A percentile compares a stretch with the other conserved stretches of the same genome.
These are phyloP conservation scores for Ustilago shanxiensis DNA, from an alignment of 1,284 basidiomycete genomes.

Conservation along the genomic window DNA sequence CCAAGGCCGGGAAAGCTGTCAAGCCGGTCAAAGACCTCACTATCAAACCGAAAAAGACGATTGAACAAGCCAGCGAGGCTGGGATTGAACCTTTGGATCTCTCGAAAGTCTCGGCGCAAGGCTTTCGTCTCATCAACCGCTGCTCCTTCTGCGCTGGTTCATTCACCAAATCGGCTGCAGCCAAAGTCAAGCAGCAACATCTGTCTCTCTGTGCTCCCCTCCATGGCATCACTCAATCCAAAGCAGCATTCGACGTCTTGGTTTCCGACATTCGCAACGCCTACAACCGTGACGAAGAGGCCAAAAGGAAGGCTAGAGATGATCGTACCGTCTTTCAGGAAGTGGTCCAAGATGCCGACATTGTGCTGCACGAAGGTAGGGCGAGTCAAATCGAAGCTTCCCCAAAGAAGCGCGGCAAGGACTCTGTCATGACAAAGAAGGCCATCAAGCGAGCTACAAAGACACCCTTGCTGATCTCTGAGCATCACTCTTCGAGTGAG, in stretches of 20 bases:
- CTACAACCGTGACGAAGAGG: slow-evolving; percentile 11
- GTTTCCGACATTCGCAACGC: slow-evolving; percentile 12
- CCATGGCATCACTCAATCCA: slow-evolving; percentile 1
- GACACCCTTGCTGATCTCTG: slow-evolving; percentile 4
- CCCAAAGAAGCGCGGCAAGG: slow-evolving; percentile 36
- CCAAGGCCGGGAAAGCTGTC: slow-evolving; percentile 9
- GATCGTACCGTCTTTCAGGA: slow-evolving; percentile 35
- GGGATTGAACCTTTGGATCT: slow-evolving; percentile 22
- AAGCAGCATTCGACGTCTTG: slow-evolving; percentile 22
- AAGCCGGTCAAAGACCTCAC: slow-evolving; percentile 3
- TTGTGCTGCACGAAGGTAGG: slow-evolving; percentile 32
- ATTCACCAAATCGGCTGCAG: slow-evolving; percentile 30
- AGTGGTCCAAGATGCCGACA: slow-evolving; percentile 35
- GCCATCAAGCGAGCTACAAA: slow-evolving; percentile 25
- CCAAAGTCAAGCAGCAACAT: slow-evolving; percentile 34
- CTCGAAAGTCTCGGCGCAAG: slow-evolving; percentile 10
- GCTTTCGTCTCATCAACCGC: slow-evolving; percentile 27
- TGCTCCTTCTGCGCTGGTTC: slow-evolving; percentile 37
- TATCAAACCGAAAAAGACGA: slow-evolving; percentile 25
- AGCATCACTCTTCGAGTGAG: not conserved
- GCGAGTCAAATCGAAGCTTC: slow-evolving; percentile 40
- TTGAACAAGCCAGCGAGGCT: slow-evolving; percentile 16
- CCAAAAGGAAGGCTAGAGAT: slow-evolving; percentile 10
- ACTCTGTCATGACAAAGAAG: slow-evolving; percentile 29
- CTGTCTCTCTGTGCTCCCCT: slow-evolving; percentile 34